Evolutionary conservation across 2,329 filamentous ascomycete species (phyloP).

Genomic region (Fonsecaea nubica): DNA sequence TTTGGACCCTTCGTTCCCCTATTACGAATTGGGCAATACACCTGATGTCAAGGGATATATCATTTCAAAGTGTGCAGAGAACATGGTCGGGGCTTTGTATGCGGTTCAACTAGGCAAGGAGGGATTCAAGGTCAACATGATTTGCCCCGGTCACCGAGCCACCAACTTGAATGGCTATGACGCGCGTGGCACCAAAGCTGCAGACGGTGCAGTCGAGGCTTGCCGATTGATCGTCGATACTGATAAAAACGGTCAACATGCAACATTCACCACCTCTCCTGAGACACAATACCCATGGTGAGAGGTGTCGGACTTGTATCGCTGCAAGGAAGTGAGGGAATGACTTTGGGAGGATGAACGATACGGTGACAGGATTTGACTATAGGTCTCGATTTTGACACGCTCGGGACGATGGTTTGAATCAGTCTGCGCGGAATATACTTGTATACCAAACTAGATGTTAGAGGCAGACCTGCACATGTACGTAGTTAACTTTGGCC

Average conservation of each 20-base stretch:
- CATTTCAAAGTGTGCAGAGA: constrained; percentile 32
- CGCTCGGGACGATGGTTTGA: too few species aligned
- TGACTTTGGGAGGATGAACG: background rate
- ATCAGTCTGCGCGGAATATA: too few species aligned
- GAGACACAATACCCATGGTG: constrained; percentile 22
- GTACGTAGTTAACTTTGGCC: too few species aligned
- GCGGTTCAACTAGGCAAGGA: constrained; percentile 31
- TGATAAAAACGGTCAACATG: constrained; percentile 26
- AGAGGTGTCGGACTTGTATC: background rate
- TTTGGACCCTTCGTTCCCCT: constrained; percentile 21
- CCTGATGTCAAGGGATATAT: constrained; percentile 21
- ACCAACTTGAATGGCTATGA: constrained; percentile 31
- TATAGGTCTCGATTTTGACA: too few species aligned
- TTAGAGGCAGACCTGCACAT: too few species aligned
- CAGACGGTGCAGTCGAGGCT: constrained; percentile 29
- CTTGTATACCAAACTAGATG: too few species aligned
- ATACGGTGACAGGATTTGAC: too few species aligned
- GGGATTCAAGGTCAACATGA: constrained; percentile 35
- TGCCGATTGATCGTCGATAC: constrained; percentile 29
- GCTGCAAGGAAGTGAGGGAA: background rate
- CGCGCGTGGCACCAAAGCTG: constrained; percentile 8
- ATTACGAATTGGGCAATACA: constrained; percentile 8
- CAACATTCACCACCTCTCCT: constrained; percentile 25
- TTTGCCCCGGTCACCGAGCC: constrained; percentile 28
- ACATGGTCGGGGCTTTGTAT: constrained; percentile 31